Conservation (phyloP, 2,329 filamentous ascomycete genomes). For the Gaeumannomyces sp. region DNA sequence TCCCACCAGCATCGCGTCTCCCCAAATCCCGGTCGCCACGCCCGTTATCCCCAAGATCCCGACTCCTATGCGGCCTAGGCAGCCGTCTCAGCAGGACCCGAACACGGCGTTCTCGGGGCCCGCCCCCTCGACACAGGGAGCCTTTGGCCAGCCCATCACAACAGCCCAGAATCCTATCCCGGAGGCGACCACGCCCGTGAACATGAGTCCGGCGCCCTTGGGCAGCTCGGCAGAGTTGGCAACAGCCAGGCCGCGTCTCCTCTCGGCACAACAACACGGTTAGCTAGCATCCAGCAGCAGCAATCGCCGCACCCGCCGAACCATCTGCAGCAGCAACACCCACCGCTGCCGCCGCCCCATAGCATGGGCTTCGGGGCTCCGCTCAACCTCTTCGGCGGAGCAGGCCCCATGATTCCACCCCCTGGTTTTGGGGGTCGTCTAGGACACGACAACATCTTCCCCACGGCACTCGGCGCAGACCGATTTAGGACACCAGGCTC, state of each 20-base stretch:
- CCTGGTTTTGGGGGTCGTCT: slow-evolving; percentile 49
- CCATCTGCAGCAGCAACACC: slow-evolving; percentile 19
- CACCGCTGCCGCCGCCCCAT: slow-evolving; percentile 29
- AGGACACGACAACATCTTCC: slow-evolving; percentile 33
- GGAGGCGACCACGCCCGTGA: slow-evolving; percentile 55
- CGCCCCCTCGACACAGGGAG: slow-evolving; percentile 46
- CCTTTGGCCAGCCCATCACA: background rate
- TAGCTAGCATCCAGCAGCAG: background rate
- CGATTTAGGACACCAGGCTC: slow-evolving; percentile 17
- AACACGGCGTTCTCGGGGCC: slow-evolving; percentile 29
- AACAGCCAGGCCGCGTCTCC: slow-evolving; percentile 51
- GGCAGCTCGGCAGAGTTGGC: slow-evolving; percentile 35
- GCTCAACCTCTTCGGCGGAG: slow-evolving; percentile 21
- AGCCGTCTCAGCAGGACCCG: slow-evolving; percentile 72
- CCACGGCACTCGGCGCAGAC: slow-evolving; percentile 25
- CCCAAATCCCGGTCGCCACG: slow-evolving; percentile 71
- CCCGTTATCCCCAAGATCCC: slow-evolving; percentile 78
- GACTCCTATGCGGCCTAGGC: slow-evolving; percentile 70
- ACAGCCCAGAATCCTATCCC: slow-evolving; percentile 53
- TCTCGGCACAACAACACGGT: slow-evolving; percentile 39
- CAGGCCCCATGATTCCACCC: slow-evolving; percentile 34
- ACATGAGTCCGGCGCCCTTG: slow-evolving; percentile 60
- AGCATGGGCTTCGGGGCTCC: slow-evolving; percentile 40
- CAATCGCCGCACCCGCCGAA: background rate
- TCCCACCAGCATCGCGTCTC: slow-evolving; percentile 61